Conservation (phyloP, 2,329 filamentous ascomycete genomes). For the Colletotrichum sp. region DNA sequence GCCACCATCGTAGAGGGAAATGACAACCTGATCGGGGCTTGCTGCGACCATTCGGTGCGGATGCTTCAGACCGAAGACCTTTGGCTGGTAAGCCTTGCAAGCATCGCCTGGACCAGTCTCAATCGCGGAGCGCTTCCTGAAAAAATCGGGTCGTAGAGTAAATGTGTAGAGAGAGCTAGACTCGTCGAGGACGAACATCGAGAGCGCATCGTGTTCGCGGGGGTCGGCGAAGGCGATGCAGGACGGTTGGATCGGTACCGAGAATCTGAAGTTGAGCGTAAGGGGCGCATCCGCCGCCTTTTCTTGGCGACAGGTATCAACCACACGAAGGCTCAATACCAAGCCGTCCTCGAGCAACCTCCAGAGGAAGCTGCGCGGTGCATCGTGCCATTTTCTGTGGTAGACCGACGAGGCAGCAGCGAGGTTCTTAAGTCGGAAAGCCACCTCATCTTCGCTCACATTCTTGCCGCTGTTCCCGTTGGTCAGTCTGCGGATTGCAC, state of each 20-base stretch:
- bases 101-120: conserved; percentile 78
- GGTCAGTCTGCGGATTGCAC: conserved; percentile 40
- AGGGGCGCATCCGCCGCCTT: conserved; percentile 73
- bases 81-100: conserved; percentile 76
- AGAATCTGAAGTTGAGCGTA: conserved; percentile 79
- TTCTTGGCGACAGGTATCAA: conserved; percentile 77
- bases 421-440: conserved; percentile 75
- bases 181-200: conserved; percentile 80
- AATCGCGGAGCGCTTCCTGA: conserved; percentile 70
- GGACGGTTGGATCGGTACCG: conserved; percentile 72
- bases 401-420: conserved; percentile 83
- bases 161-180: conserved; percentile 84
- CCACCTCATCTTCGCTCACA: conserved; percentile 70
- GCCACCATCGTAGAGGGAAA: conserved; percentile 82
- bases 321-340: conserved; percentile 80
- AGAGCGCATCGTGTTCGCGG: conserved; percentile 77
- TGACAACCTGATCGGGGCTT: conserved; percentile 74
- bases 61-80: conserved; percentile 77
- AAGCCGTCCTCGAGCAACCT: conserved; percentile 81
- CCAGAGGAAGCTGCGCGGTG: conserved; percentile 90
- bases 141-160: conserved; percentile 81
- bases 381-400: conserved; percentile 76
- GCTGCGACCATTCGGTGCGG: conserved; percentile 83
- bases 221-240: conserved; percentile 86
- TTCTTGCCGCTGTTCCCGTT: conserved; percentile 27